Conservation (phyloP, 257 asterid species). For the Buddleja alternifolia region DNA sequence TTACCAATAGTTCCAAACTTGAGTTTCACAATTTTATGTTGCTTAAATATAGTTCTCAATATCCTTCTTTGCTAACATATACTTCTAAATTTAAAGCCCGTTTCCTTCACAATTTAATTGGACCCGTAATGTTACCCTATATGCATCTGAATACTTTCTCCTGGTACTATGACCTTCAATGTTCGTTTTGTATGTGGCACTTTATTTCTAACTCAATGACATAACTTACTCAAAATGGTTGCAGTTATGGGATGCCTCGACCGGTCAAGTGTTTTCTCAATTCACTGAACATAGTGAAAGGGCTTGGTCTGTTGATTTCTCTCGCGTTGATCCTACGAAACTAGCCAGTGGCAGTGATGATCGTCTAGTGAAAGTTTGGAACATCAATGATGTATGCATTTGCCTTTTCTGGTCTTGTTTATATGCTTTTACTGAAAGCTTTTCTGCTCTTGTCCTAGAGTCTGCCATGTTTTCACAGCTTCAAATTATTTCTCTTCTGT, state of each 20-base stretch:
- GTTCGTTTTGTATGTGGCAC: conserved; percentile 23
- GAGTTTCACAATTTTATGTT: conserved; percentile 13
- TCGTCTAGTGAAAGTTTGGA: conserved; percentile 89
- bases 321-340: conserved; percentile 74
- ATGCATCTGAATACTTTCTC: not conserved
- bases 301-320: conserved; percentile 98
- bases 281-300: conserved; percentile 75
- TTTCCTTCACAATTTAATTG: not conserved
- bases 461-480: not conserved
- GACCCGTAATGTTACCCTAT: conserved; percentile 1
- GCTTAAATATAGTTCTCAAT: not conserved
- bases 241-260: conserved; percentile 96
- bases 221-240: conserved; percentile 37
- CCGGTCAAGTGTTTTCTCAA: conserved; percentile 69
- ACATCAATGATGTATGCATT: conserved; percentile 71
- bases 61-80: not conserved
- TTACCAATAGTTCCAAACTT: too few relatives aligned
- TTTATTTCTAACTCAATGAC: conserved; percentile 28
- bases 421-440: conserved; percentile 22
- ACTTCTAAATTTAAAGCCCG: not conserved
- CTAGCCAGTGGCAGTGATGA: conserved; percentile 96
- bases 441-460: not conserved
- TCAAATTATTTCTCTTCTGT: conserved; percentile 21
- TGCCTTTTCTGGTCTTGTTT: conserved; percentile 29
- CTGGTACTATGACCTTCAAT: conserved; percentile 8